Evolutionary conservation across 1,139 yeast genomes (phyloP).

Genomic region (Hansenula lynferdii): DNA sequence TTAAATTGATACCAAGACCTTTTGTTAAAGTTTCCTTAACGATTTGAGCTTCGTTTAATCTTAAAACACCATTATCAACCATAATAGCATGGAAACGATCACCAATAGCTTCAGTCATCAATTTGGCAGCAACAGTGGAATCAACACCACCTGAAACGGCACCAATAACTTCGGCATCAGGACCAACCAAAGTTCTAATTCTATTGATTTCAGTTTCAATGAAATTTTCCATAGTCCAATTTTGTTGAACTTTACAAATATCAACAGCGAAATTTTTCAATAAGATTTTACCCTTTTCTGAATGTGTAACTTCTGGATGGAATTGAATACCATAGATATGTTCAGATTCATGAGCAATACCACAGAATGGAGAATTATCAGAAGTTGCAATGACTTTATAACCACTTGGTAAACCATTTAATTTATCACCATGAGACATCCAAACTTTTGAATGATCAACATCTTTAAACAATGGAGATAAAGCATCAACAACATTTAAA

Average conservation of each 20-base stretch:
- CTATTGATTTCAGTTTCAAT: slow-evolving; percentile 94
- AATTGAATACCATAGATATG: slow-evolving; percentile 92
- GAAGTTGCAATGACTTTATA: slow-evolving; percentile 89
- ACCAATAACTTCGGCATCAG: slow-evolving; percentile 98
- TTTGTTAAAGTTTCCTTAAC: slow-evolving; percentile 88
- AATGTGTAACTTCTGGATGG: slow-evolving; percentile 99
- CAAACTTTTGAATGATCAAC: slow-evolving; percentile 90
- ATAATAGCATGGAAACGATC: slow-evolving; percentile 97
- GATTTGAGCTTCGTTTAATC: slow-evolving; percentile 84
- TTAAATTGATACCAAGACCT: slow-evolving; percentile 91
- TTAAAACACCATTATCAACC: slow-evolving; percentile 97
- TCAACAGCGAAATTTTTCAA: slow-evolving; percentile 89
- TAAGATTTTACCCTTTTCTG: slow-evolving; percentile 82
- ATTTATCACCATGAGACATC: slow-evolving; percentile 99
- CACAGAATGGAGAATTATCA: slow-evolving; percentile 93
- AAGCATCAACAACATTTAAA: slow-evolving; percentile 63
- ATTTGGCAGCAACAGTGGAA: slow-evolving; percentile 98
- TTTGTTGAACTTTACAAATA: slow-evolving; percentile 80
- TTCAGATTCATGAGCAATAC: slow-evolving; percentile 72
- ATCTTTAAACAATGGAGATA: slow-evolving; percentile 74
- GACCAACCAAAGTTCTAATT: slow-evolving; percentile 88
- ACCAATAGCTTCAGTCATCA: slow-evolving; percentile 98
- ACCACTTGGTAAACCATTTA: slow-evolving; percentile 85
- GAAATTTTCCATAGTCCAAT: slow-evolving; percentile 98
- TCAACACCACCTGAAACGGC: slow-evolving; percentile 99